These are phyloP conservation scores for Phlyctochytrium bullatum DNA, from an alignment of 192 early-diverging fungal species.

Conservation along the genomic window DNA sequence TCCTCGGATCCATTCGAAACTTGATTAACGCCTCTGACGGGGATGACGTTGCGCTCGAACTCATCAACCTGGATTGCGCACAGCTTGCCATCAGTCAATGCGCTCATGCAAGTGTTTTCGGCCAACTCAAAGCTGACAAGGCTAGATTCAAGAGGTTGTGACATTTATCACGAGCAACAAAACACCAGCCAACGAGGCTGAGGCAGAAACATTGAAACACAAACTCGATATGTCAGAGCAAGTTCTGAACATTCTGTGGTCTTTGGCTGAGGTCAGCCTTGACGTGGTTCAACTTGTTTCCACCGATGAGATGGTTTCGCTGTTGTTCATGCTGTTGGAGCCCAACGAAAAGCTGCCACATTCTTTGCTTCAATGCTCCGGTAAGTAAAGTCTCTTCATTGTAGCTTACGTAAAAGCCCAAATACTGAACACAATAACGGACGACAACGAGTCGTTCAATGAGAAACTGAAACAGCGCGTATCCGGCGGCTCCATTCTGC, in stretches of 20 bases:
- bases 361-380: no score
- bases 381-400: no score
- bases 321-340: no score
- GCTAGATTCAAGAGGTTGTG: not conserved
- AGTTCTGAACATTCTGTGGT: not conserved
- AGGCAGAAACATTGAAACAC: not conserved
- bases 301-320: not conserved
- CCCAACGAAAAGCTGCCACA: no score
- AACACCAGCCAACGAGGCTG: not conserved
- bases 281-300: conserved; percentile 44
- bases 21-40: conserved; percentile 31
- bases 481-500: no score
- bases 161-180: not conserved
- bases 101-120: no score
- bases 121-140: not conserved
- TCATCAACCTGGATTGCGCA: no score
- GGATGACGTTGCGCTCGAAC: not conserved
- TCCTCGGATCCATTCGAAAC: conserved; percentile 70
- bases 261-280: conserved; percentile 15
- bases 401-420: no score
- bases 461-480: no score
- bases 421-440: no score
- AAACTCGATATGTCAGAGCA: not conserved
- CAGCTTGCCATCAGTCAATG: no score
- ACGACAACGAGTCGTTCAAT: no score